A percentile compares a stretch with the other conserved stretches of the same genome.
These are phyloP conservation scores for Sutorius australiensis DNA, from an alignment of 768 basidiomycete genomes.

Conservation along the genomic window DNA sequence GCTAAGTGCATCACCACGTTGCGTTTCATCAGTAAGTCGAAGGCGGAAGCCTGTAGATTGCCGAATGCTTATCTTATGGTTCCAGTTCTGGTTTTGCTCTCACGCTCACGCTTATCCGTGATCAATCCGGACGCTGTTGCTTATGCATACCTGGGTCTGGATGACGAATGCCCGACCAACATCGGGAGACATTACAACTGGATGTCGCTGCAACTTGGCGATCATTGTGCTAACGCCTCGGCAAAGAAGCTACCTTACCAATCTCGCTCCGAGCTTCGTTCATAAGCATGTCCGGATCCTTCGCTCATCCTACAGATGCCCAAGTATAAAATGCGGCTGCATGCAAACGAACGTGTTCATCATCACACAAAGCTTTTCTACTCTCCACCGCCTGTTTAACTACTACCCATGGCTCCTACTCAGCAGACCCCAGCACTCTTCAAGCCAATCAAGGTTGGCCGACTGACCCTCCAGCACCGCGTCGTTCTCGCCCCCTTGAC, in stretches of 20 bases:
- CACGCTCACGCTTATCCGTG: too few species aligned
- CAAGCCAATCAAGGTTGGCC: constrained; percentile 44
- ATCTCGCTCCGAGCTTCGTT: background rate
- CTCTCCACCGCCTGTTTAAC: background rate
- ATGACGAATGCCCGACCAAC: too few species aligned
- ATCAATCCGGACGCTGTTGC: too few species aligned
- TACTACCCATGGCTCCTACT: background rate
- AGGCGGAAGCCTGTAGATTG: too few species aligned
- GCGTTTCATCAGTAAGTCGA: too few species aligned
- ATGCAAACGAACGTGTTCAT: background rate
- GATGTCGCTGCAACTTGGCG: too few species aligned
- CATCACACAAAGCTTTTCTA: background rate
- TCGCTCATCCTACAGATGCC: background rate
- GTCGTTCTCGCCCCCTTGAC: constrained; percentile 55
- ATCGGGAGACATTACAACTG: too few species aligned
- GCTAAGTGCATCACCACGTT: too few species aligned
- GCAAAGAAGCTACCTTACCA: background rate
- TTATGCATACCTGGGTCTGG: too few species aligned
- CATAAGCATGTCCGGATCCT: background rate
- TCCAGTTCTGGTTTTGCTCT: too few species aligned
- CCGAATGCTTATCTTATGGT: too few species aligned
- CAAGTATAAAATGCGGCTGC: background rate
- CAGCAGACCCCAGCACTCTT: constrained; percentile 34
- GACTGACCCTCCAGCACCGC: constrained; percentile 42
- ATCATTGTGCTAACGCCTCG: too few species aligned